Evolutionary conservation across 2,329 filamentous ascomycete genomes (phyloP).

Genomic region (Apiospora arundinis): DNA sequence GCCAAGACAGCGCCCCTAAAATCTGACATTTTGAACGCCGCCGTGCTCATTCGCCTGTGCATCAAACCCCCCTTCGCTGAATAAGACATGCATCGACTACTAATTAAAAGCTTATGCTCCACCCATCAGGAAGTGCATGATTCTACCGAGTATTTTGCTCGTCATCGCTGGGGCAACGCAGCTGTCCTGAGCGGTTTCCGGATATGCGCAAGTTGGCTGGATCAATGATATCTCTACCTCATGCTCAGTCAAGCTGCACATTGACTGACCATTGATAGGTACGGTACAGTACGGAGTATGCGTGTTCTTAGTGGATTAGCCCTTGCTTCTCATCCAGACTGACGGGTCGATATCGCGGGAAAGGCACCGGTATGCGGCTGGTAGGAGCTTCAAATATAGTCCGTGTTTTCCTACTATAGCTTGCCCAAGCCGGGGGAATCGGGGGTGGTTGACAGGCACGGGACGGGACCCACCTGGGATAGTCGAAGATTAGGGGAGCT

Average conservation of each 20-base stretch:
- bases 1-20: neutral
- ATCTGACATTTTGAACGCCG: neutral
- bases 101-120: conserved; percentile 1
- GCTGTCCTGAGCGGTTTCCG: neutral
- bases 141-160: neutral
- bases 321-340: neutral
- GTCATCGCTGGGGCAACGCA: neutral
- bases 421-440: neutral
- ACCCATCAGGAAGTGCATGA: neutral
- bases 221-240: too few species aligned
- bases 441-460: neutral
- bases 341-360: conserved; percentile 7
- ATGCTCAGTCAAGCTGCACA: neutral
- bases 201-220: neutral
- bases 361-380: neutral
- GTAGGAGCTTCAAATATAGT: conserved; percentile 12
- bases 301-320: neutral
- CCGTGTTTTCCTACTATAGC: neutral
- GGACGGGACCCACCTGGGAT: neutral
- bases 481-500: neutral
- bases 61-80: neutral
- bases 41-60: neutral
- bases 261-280: neutral
- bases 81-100: neutral
- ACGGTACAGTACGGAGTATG: too few species aligned